Base-by-base conservation (phyloP, 1,284 basidiomycete species). In the Fomitopsis schrenkii region DNA sequence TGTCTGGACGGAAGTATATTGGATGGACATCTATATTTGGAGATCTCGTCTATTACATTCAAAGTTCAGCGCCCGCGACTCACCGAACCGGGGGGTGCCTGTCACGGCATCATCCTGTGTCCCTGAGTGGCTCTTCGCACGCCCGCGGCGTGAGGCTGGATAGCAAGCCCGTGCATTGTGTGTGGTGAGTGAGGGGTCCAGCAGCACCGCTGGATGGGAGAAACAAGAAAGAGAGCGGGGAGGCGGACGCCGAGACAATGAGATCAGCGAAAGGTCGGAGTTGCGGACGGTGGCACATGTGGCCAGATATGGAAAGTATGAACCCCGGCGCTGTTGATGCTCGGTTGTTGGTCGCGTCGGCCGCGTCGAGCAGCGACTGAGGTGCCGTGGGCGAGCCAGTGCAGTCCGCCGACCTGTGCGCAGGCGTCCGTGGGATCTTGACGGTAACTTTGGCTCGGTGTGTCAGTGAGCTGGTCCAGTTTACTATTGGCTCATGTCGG, bases 401-500 rank as follows among this genome's bases (percentile, higher is more conserved):
- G 60, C 52, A 19, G 35, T 10, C 52, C 35, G n/a, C 35, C 58
- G 58, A 53, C 28, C 52, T 42, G 30, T 53, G 42, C 36, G 12
- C 30, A 41, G 48, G 46, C 46, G 30, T 44, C 35, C 40, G 58
- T 41, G 58, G 38, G 40, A 40, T 36, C 50, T 36, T 38, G 46
- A 35, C 50, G 50, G 52, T 40, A 19, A 54, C 52, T 42, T 44
- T 26, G 33, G 33, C n/a, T n/a, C 50, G 36, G 33, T 22, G 59
- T 48, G 19, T 55, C 59, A 55, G 41, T 55, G 19, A 30, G 33
- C 63, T 67, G 66, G 65, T 66, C 66, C 64, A 60, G 44, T 65
- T 66, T 61, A 66, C 64, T 66, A 57, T 64, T 59, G 58, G 64
- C 65, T 62, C 60, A 63, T 75, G 62, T 67, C 61, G 65, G 64